Percentiles rank a stretch among this genome's conserved stretches.
phyloP scores from a whole-genome alignment of 768 basidiomycete genomes.

The Favolaschia claudopus region DNA sequence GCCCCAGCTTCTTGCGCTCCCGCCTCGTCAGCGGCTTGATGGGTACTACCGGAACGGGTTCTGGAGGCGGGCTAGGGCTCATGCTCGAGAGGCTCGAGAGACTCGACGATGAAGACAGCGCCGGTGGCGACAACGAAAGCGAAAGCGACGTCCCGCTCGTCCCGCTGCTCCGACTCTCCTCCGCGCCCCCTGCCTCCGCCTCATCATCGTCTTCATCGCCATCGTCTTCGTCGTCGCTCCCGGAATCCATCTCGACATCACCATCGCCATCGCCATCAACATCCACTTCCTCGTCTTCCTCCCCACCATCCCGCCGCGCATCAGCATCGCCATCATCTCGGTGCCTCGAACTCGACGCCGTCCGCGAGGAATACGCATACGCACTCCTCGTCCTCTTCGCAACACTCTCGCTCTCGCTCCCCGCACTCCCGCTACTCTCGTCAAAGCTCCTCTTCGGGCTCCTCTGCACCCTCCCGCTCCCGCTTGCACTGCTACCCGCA shows the following conservation, averaged over 20 bases:
- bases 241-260: no score
- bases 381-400: slow-evolving; percentile 45
- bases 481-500: not conserved
- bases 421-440: slow-evolving; percentile 59
- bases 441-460: slow-evolving; percentile 66
- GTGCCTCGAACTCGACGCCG: no score
- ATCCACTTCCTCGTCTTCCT: slow-evolving; percentile 26
- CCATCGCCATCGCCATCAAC: slow-evolving; percentile 5
- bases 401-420: slow-evolving; percentile 39
- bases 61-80: slow-evolving; percentile 28
- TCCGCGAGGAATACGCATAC: slow-evolving; percentile 19
- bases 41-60: slow-evolving; percentile 22
- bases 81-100: slow-evolving; percentile 28
- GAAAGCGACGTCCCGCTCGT: slow-evolving; percentile 42
- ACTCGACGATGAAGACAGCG: slow-evolving; percentile 27
- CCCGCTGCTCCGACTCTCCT: slow-evolving; percentile 28
- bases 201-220: slow-evolving; percentile 19
- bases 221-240: slow-evolving; percentile 28
- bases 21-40: slow-evolving; percentile 67
- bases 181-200: slow-evolving; percentile 15
- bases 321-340: slow-evolving; percentile 30
- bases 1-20: slow-evolving; percentile 71
- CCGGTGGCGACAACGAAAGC: slow-evolving; percentile 37
- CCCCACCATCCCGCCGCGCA: slow-evolving; percentile 26
- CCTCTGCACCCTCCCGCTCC: slow-evolving; percentile 41